Conservation (phyloP, 2,329 filamentous ascomycete genomes). For the Trichoderma brevicompactum region DNA sequence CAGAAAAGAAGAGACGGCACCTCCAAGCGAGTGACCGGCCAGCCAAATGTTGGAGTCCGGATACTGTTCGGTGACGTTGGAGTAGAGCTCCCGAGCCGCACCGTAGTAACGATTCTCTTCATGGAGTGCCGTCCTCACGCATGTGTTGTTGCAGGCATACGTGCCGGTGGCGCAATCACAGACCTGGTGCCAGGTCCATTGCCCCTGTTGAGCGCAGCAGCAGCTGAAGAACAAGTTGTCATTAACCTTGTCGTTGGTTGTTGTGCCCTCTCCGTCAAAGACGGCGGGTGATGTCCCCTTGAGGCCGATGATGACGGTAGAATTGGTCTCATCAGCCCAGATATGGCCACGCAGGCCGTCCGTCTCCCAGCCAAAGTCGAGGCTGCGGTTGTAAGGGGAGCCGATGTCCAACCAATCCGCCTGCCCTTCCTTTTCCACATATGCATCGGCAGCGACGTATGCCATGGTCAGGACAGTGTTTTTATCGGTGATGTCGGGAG, state of each 20-base stretch:
- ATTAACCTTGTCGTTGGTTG: slow-evolving; percentile 95
- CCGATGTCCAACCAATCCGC: slow-evolving; percentile 85
- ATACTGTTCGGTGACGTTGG: slow-evolving; percentile 89
- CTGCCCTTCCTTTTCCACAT: slow-evolving; percentile 72
- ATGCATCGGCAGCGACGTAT: slow-evolving; percentile 87
- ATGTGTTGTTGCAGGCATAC: slow-evolving; percentile 91
- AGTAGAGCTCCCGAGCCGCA: slow-evolving; percentile 85
- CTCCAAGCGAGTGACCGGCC: slow-evolving; percentile 89
- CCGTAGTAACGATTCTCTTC: slow-evolving; percentile 92
- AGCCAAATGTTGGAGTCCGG: slow-evolving; percentile 86
- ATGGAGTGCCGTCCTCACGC: slow-evolving; percentile 73
- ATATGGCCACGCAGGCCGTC: slow-evolving; percentile 92
- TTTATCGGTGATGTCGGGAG: slow-evolving; percentile 84
- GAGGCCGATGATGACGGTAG: slow-evolving; percentile 85
- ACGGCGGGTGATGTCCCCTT: slow-evolving; percentile 91
- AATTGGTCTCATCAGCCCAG: slow-evolving; percentile 83
- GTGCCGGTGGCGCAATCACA: slow-evolving; percentile 89
- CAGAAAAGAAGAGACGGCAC: slow-evolving; percentile 84
- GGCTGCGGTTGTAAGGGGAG: slow-evolving; percentile 79
- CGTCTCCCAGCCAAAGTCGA: slow-evolving; percentile 88
- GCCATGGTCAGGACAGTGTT: slow-evolving; percentile 83
- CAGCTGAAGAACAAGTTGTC: slow-evolving; percentile 98
- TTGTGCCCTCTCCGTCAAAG: slow-evolving; percentile 96
- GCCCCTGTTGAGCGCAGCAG: slow-evolving; percentile 92
- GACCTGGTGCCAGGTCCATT: slow-evolving; percentile 86